These are phyloP conservation scores for Podospora anserina DNA, from an alignment of 495 filamentous ascomycete species.

Conservation along the genomic window DNA sequence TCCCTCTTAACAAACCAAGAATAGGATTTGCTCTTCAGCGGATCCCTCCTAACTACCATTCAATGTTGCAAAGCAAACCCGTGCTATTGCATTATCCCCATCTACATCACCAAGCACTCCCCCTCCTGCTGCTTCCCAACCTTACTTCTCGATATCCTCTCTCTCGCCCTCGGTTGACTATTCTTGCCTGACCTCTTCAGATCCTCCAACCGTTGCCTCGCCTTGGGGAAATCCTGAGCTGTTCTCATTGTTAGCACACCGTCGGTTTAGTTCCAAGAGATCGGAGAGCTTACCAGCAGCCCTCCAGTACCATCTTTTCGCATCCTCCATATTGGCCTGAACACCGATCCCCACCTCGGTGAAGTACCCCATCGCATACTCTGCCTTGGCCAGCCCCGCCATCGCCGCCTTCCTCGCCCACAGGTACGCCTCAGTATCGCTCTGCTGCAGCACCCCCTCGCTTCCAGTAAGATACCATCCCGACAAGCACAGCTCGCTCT, in stretches of 20 bases:
- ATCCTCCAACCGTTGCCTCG: constrained; percentile 86
- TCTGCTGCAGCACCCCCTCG: constrained; percentile 83
- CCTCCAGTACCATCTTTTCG: constrained; percentile 97
- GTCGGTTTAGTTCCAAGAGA: neutral
- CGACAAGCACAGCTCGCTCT: constrained; percentile 85
- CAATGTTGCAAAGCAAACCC: neutral
- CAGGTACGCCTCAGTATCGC: constrained; percentile 92
- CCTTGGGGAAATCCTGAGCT: constrained; percentile 95
- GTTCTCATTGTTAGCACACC: constrained; percentile 25
- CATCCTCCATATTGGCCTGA: constrained; percentile 81
- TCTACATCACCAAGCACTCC: constrained; percentile 80
- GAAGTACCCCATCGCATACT: constrained; percentile 98
- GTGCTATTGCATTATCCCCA: neutral
- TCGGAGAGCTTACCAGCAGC: constrained; percentile 78
- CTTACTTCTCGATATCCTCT: constrained; percentile 77
- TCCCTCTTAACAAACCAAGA: neutral
- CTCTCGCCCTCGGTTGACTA: constrained; percentile 58
- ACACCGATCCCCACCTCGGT: constrained; percentile 94
- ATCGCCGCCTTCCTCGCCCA: constrained; percentile 93
- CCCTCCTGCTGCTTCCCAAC: constrained; percentile 79
- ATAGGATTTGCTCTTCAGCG: neutral
- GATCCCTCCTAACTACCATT: neutral
- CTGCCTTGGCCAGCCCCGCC: constrained; percentile 80
- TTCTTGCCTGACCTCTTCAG: constrained; percentile 76
- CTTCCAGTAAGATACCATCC: constrained; percentile 96